phyloP scores from a whole-genome alignment of 306 rosid species.

The Citrullus mucosospermus region DNA sequence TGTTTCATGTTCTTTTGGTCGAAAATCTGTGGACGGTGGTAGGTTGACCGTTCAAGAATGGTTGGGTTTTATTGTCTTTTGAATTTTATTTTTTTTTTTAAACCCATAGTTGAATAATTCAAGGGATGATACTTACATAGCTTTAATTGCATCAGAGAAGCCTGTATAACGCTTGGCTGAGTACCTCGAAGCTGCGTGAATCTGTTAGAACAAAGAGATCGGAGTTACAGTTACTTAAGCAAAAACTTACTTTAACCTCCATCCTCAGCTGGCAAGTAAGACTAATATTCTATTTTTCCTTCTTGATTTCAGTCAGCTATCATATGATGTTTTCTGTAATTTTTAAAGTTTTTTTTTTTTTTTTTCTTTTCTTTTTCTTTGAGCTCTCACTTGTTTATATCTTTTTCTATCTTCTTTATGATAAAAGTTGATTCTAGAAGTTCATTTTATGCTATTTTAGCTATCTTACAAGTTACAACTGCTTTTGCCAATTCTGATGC shows the following conservation, averaged over 20 bases:
- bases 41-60: neutral
- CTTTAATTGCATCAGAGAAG: conserved; percentile 47
- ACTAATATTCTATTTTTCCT: conserved; percentile 6
- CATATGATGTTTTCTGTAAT: neutral
- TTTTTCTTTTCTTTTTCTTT: neutral
- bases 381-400: neutral
- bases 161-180: conserved; percentile 59
- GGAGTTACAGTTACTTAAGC: conserved; percentile 49
- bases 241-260: conserved; percentile 47
- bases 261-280: conserved; percentile 82
- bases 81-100: neutral
- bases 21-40: neutral
- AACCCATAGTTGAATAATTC: neutral
- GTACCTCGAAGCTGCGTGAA: conserved; percentile 59
- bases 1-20: neutral
- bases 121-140: neutral
- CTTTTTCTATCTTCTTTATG: neutral
- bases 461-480: neutral
- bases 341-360: neutral
- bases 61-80: neutral
- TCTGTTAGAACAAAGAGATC: conserved; percentile 69
- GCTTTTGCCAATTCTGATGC: neutral
- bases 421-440: neutral
- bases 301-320: conserved; percentile 1
- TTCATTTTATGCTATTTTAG: neutral